Conservation (phyloP, 2,329 filamentous ascomycete genomes). For the Beauveria brongniartii region DNA sequence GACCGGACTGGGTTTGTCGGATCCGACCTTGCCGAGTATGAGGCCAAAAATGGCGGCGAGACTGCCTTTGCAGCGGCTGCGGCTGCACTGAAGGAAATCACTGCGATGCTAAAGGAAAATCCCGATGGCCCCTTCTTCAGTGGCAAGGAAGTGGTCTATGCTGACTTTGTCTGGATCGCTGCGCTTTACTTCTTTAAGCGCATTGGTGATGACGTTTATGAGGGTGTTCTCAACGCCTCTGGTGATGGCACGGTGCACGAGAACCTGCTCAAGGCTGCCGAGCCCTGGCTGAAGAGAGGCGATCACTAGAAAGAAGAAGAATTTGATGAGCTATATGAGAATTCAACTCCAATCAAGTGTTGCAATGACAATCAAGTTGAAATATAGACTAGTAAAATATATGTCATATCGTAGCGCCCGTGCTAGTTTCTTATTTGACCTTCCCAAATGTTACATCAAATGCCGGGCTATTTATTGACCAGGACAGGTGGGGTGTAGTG, state of each 20-base stretch:
- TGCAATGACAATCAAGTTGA: too few species aligned
- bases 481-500: slow-evolving; percentile 30
- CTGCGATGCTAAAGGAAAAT: slow-evolving; percentile 45
- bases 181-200: slow-evolving; percentile 35
- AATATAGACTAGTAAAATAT: neutral
- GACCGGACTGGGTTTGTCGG: slow-evolving; percentile 43
- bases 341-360: neutral
- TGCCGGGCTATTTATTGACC: too few species aligned
- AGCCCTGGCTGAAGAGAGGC: slow-evolving; percentile 33
- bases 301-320: slow-evolving; percentile 21
- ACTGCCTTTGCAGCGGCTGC: slow-evolving; percentile 38
- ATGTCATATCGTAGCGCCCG: neutral
- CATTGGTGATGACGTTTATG: slow-evolving; percentile 27
- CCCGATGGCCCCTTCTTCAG: slow-evolving; percentile 52
- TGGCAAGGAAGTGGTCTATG: slow-evolving; percentile 47
- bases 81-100: slow-evolving; percentile 26
- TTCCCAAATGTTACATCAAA: slow-evolving; percentile 1
- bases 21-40: slow-evolving; percentile 43
- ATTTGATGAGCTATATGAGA: too few species aligned
- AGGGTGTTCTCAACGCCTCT: slow-evolving; percentile 27
- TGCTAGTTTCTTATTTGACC: neutral
- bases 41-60: slow-evolving; percentile 39
- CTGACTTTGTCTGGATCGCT: slow-evolving; percentile 49
- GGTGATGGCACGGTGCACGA: slow-evolving; percentile 31
- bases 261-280: slow-evolving; percentile 30